Evolutionary conservation across 2,329 filamentous ascomycete genomes (phyloP).

Genomic region (Xylaria sp.): DNA sequence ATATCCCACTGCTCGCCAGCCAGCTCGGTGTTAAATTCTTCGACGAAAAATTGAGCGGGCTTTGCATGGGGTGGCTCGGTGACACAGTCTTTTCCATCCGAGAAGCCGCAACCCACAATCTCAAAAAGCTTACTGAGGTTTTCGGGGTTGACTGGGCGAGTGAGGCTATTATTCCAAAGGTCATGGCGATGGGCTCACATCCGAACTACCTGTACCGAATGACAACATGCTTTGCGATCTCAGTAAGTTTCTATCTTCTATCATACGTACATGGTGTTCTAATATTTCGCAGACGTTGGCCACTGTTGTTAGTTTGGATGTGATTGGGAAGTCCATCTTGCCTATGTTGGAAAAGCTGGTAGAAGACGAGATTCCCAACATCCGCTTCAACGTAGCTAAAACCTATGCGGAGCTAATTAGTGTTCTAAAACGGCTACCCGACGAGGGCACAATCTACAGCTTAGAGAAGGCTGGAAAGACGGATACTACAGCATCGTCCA

Average conservation of each 20-base stretch:
- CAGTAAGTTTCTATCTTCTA: slow-evolving; percentile 64
- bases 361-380: slow-evolving; percentile 94
- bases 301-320: slow-evolving; percentile 88
- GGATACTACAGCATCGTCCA: slow-evolving; percentile 65
- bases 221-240: slow-evolving; percentile 99
- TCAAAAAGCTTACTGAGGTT: slow-evolving; percentile 98
- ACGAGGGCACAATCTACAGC: slow-evolving; percentile 83
- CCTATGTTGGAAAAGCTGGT: slow-evolving; percentile 96
- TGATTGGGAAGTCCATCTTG: slow-evolving; percentile 90
- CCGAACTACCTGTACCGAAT: slow-evolving; percentile 99
- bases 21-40: slow-evolving; percentile 98
- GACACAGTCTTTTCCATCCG: slow-evolving; percentile 99
- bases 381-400: slow-evolving; percentile 99
- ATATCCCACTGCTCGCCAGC: slow-evolving; percentile 93
- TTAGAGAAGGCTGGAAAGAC: slow-evolving; percentile 77
- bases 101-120: slow-evolving; percentile 94
- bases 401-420: slow-evolving; percentile 90
- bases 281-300: slow-evolving; percentile 76
- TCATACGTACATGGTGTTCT: neutral
- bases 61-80: slow-evolving; percentile 98
- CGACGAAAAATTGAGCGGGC: slow-evolving; percentile 90
- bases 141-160: slow-evolving; percentile 98
- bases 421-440: slow-evolving; percentile 88
- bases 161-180: slow-evolving; percentile 96
- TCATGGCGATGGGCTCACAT: slow-evolving; percentile 97